Conservation (phyloP, 2,329 filamentous ascomycete genomes). For the Basipetospora sp. region DNA sequence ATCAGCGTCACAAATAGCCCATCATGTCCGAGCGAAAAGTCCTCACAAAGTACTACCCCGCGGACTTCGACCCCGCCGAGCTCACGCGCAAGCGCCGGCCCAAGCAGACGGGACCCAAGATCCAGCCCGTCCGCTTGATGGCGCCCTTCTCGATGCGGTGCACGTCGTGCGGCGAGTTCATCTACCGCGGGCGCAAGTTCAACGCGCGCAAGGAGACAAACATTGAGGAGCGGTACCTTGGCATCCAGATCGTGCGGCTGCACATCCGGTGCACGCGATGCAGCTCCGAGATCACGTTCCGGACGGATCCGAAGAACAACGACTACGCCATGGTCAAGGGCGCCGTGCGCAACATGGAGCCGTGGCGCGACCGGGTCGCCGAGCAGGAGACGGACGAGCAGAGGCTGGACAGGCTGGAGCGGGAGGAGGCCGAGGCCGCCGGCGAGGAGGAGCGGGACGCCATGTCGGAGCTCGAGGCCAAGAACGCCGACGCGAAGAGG, state of each 20-base stretch:
- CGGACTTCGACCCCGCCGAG: slow-evolving; percentile 79
- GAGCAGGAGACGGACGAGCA: slow-evolving; percentile 75
- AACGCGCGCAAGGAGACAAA: slow-evolving; percentile 89
- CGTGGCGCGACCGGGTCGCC: slow-evolving; percentile 55
- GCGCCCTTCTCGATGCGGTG: slow-evolving; percentile 28
- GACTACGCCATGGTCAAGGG: slow-evolving; percentile 73
- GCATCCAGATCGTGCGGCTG: slow-evolving; percentile 49
- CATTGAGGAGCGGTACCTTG: slow-evolving; percentile 72
- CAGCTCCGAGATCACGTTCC: slow-evolving; percentile 75
- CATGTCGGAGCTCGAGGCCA: slow-evolving; percentile 89
- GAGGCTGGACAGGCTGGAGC: slow-evolving; percentile 67
- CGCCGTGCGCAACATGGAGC: slow-evolving; percentile 84
- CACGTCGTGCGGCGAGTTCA: slow-evolving; percentile 52
- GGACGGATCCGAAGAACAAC: slow-evolving; percentile 87
- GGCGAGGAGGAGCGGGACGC: slow-evolving; percentile 54
- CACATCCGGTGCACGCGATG: slow-evolving; percentile 73
- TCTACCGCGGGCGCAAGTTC: slow-evolving; percentile 89
- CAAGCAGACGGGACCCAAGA: slow-evolving; percentile 61
- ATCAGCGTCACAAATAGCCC: slow-evolving; percentile 2
- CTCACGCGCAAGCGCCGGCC: slow-evolving; percentile 55
- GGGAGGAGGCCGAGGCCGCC: slow-evolving; percentile 51
- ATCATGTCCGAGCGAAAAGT: slow-evolving; percentile 79
- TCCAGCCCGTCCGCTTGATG: slow-evolving; percentile 83
- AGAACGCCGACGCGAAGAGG: slow-evolving; percentile 78
- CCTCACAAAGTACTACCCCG: slow-evolving; percentile 49